phyloP scores from a whole-genome alignment of 768 basidiomycete genomes.

The Tylopilus sp. region DNA sequence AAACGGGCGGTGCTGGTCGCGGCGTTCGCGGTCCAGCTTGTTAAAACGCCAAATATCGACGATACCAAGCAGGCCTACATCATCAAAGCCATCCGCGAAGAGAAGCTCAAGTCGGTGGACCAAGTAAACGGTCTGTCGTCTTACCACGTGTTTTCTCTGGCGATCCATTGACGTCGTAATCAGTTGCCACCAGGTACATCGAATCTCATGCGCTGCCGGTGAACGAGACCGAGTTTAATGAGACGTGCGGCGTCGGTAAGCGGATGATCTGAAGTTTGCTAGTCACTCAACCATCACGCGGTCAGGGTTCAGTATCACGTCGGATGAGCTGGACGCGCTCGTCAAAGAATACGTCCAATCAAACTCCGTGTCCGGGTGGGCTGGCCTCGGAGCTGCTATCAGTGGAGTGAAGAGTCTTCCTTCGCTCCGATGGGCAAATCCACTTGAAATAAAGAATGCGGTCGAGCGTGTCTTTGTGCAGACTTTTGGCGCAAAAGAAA shows the following conservation, averaged over 20 bases:
- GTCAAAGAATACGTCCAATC: conserved; percentile 57
- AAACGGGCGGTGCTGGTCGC: conserved; percentile 72
- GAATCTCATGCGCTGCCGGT: conserved; percentile 59
- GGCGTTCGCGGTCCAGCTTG: conserved; percentile 58
- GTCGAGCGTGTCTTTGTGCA: conserved; percentile 67
- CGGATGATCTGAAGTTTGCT: conserved; percentile 2
- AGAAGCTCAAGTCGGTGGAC: conserved; percentile 73
- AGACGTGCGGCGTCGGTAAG: conserved; percentile 85
- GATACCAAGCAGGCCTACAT: conserved; percentile 58
- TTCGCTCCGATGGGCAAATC: conserved; percentile 75
- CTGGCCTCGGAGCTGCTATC: conserved; percentile 63
- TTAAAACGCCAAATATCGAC: conserved; percentile 51
- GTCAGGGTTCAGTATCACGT: conserved; percentile 75
- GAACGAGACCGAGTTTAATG: conserved; percentile 68
- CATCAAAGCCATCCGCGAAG: conserved; percentile 65
- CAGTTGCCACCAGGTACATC: conserved; percentile 64
- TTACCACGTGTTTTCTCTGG: neutral
- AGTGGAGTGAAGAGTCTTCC: conserved; percentile 59
- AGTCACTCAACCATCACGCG: neutral
- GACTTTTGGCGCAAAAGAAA: conserved; percentile 71
- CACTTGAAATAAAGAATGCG: conserved; percentile 80
- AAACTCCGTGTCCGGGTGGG: conserved; percentile 66
- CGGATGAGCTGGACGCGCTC: conserved; percentile 54
- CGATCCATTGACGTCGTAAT: conserved; percentile 4
- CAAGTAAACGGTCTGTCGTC: conserved; percentile 74